Conservation (phyloP, 83 land plant genomes). For the Picea abies region DNA sequence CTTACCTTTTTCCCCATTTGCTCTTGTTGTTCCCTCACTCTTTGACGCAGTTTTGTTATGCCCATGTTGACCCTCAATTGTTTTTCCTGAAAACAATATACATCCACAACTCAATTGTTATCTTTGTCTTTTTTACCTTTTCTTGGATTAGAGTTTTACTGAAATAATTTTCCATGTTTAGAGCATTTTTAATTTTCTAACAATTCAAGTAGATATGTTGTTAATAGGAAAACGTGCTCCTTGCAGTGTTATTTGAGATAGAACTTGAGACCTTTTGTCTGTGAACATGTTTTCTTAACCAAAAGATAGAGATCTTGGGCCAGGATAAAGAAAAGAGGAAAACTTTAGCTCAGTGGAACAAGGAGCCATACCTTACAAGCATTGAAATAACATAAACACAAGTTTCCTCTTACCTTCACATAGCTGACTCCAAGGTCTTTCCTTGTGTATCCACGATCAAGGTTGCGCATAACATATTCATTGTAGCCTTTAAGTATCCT, state of each 20-base stretch:
- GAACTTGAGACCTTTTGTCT: no score
- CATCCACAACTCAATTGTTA: slow-evolving; percentile 6
- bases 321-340: no score
- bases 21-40: slow-evolving; percentile 81
- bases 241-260: no score
- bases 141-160: no score
- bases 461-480: slow-evolving; percentile 92
- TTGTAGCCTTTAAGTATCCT: slow-evolving; percentile 96
- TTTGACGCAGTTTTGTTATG: slow-evolving; percentile 59
- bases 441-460: slow-evolving; percentile 90
- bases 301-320: no score
- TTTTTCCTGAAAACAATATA: slow-evolving; percentile 50
- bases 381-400: not conserved
- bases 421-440: slow-evolving; percentile 91
- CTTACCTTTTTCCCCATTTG: slow-evolving; percentile 56
- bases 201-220: no score
- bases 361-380: not conserved
- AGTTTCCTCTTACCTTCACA: slow-evolving; percentile 60
- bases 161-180: no score
- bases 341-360: not conserved
- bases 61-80: slow-evolving; percentile 77
- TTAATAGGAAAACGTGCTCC: no score
- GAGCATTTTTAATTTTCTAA: no score
- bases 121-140: no score
- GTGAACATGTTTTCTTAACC: no score